Base-by-base conservation (phyloP, 2,329 filamentous ascomycete species). In the Coniochaeta sp. region DNA sequence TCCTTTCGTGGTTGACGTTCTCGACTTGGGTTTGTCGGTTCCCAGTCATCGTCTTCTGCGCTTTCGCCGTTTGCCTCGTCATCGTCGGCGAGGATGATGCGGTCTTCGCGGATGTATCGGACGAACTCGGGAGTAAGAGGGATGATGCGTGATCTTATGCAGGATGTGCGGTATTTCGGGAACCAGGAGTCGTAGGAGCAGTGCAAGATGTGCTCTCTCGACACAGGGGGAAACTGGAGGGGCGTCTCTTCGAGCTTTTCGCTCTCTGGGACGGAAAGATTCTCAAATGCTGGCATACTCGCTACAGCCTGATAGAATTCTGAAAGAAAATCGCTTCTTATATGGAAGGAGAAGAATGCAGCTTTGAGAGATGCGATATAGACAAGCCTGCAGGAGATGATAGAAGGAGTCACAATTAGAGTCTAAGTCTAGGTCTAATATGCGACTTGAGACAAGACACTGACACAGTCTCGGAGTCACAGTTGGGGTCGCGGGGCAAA, bases 121-220 rank as follows among this genome's bases (percentile, higher is more conserved):
- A 97, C 71, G 65, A 97, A 96, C 3, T 83, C 76, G 3, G 77
- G 67, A 0, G 87, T 80, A 6, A 99, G 78, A 1, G 88, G 85
- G 49, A 99, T 86, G 35, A 95, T 83, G 27, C 88, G 83, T 2
- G 92, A 91, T 72, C 92, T 94, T 40, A 95, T 87, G 30, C 90
- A 91, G 47, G 89, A 79, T 7, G 82, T 75, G 54, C 89, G 86
- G 66, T 95, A 96, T 78, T 81, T 85, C 47, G 87, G 83, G 63
- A 96, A 89, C 94, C 94, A 99, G 54, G 79, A 82, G 66, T 96
- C 88, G 68, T 95, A 96, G 38, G 94, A 95, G 71, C 92, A 99
- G 69, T 96, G 87, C 51, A 96, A 74, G 55, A 99, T 95, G 63
- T 99, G 92, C 46, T 86, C 82, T 64, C 85, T 87, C 28, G 85